Percentiles rank a stretch among this genome's conserved stretches.
phyloP scores from a whole-genome alignment of 1,139 yeast species.

The Yamadazyma aaseri region DNA sequence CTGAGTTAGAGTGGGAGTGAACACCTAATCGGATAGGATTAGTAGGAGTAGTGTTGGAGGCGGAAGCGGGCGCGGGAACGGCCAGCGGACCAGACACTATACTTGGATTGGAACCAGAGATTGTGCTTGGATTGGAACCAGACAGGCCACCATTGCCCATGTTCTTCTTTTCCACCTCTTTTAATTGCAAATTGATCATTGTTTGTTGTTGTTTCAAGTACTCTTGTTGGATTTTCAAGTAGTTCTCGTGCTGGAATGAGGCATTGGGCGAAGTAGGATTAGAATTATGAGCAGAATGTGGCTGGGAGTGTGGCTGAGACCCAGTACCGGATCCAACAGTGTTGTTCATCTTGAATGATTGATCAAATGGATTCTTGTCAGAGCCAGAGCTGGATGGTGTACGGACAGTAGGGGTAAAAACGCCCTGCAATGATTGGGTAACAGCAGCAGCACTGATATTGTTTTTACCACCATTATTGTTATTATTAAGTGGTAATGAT shows the following conservation, averaged over 20 bases:
- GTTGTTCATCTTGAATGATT: conserved; percentile 19
- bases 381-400: conserved; percentile 31
- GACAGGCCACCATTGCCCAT: not conserved
- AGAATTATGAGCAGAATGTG: conserved; percentile 6
- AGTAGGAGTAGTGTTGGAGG: not conserved
- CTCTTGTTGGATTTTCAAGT: conserved; percentile 39
- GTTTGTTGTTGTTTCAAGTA: conserved; percentile 40
- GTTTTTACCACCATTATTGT: not conserved
- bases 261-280: conserved; percentile 5
- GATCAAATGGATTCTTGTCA: conserved; percentile 42
- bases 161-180: conserved; percentile 10
- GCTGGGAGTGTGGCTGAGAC: conserved; percentile 3
- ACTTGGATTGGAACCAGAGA: too few species aligned
- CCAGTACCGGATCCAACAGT: not conserved
- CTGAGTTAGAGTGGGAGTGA: conserved; percentile 5
- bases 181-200: conserved; percentile 26
- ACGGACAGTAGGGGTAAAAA: conserved; percentile 38
- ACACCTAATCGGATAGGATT: not conserved
- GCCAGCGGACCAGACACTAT: too few species aligned
- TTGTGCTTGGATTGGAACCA: too few species aligned
- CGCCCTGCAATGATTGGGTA: conserved; percentile 21
- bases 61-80: not conserved
- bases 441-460: too few species aligned
- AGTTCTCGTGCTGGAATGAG: conserved; percentile 32
- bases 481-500: not conserved